phyloP scores from a whole-genome alignment of 2,329 filamentous ascomycete species.

The Cercospora brassicicola region DNA sequence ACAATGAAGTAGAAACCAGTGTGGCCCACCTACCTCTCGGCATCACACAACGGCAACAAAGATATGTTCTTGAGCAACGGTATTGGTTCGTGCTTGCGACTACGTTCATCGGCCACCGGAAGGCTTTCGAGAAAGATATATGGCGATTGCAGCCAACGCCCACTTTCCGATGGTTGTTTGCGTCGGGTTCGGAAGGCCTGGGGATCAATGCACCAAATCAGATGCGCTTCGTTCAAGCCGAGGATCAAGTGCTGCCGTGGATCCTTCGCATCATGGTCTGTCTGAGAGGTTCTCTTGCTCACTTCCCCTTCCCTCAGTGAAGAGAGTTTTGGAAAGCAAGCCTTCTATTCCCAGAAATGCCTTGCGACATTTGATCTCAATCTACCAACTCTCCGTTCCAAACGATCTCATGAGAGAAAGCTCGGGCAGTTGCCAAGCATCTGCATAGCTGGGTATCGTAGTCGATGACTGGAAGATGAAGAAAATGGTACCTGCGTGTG shows the following conservation, averaged over 20 bases:
- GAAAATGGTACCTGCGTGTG: background rate
- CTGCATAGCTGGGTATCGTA: constrained; percentile 45
- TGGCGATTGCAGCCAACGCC: background rate
- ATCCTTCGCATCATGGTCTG: constrained; percentile 21
- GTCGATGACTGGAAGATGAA: background rate
- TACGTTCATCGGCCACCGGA: background rate
- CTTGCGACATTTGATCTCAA: constrained; percentile 22
- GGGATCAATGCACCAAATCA: background rate
- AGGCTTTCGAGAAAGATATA: background rate
- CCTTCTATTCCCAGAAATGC: constrained; percentile 39
- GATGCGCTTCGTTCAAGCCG: background rate
- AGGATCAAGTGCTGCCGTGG: background rate
- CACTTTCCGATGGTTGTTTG: background rate
- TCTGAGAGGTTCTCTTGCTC: constrained; percentile 44
- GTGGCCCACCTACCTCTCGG: background rate
- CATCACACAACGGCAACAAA: background rate
- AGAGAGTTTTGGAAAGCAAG: constrained; percentile 34
- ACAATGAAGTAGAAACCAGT: background rate
- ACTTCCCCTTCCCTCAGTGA: constrained; percentile 33
- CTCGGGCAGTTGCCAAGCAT: constrained; percentile 46
- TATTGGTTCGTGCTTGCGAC: background rate
- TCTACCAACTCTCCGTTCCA: constrained; percentile 53
- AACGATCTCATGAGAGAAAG: constrained; percentile 41
- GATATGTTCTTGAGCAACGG: background rate
- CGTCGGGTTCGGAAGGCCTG: background rate